These are phyloP conservation scores for Phialocephala subalpina DNA, from an alignment of 2,329 filamentous ascomycete genomes.

Conservation along the genomic window DNA sequence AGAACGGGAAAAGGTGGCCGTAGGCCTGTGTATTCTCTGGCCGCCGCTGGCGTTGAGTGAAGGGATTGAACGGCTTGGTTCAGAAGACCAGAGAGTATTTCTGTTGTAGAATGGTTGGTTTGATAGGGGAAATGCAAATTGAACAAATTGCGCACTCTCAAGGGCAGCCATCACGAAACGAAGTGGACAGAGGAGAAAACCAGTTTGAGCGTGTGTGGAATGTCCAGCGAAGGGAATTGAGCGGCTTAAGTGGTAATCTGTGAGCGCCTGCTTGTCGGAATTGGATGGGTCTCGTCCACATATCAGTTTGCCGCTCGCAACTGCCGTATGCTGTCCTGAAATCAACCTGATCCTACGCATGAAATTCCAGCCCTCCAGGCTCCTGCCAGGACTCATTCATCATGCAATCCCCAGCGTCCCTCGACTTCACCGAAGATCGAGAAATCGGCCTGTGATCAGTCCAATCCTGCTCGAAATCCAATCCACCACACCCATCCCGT, in stretches of 20 bases:
- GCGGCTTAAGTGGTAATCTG: too few species aligned
- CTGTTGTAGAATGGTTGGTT: slow-evolving; percentile 15
- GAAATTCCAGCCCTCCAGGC: slow-evolving; percentile 30
- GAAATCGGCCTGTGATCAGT: slow-evolving; percentile 34
- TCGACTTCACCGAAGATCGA: slow-evolving; percentile 35
- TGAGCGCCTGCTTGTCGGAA: too few species aligned
- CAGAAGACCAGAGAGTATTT: slow-evolving; percentile 23
- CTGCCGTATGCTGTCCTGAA: too few species aligned
- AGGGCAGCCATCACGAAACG: too few species aligned
- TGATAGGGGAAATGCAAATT: too few species aligned
- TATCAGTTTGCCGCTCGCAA: too few species aligned
- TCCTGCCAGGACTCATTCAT: slow-evolving; percentile 26
- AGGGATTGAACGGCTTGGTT: slow-evolving; percentile 16
- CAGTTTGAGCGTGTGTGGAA: too few species aligned
- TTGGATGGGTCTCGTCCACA: too few species aligned
- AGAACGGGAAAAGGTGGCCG: slow-evolving; percentile 23
- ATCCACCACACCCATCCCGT: slow-evolving; percentile 28
- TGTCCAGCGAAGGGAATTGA: too few species aligned
- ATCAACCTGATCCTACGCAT: slow-evolving; percentile 27
- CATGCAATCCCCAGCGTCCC: slow-evolving; percentile 31
- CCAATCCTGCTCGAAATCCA: slow-evolving; percentile 35
- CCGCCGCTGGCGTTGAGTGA: slow-evolving; percentile 20
- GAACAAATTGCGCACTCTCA: too few species aligned
- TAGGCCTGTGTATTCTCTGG: slow-evolving; percentile 22
- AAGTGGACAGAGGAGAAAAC: too few species aligned